Conservation (phyloP, 495 filamentous ascomycete genomes). For the Tuber calosporum region DNA sequence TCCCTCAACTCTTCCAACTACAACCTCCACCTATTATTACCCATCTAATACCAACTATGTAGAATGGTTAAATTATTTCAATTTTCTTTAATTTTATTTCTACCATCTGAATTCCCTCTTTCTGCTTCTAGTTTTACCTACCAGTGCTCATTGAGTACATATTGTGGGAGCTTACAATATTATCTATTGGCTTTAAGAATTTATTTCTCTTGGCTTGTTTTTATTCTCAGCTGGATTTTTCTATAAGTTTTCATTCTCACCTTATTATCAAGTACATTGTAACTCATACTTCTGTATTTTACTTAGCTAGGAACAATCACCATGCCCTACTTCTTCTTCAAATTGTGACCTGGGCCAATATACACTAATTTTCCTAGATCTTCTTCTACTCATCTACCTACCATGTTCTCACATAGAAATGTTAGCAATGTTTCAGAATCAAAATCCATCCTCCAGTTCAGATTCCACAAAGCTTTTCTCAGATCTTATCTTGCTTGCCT, state of each 20-base stretch:
- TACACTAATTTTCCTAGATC: not conserved
- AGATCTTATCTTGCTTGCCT: not conserved
- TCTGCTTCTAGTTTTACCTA: not conserved
- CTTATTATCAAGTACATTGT: not conserved
- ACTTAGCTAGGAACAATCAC: not conserved
- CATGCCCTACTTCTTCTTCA: not conserved
- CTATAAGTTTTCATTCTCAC: not conserved
- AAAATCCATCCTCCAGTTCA: not conserved
- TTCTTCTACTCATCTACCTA: too few relatives aligned
- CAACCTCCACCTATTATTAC: not conserved
- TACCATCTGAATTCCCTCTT: not conserved
- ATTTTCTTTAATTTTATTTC: not conserved
- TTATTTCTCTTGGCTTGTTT: not conserved
- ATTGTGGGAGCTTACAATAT: not conserved
- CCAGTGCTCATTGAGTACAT: not conserved
- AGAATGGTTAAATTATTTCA: not conserved
- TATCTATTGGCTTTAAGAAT: not conserved
- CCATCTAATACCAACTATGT: not conserved
- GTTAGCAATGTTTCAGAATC: not conserved
- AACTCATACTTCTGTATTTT: not conserved
- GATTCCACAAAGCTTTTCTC: not conserved
- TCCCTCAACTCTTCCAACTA: not conserved
- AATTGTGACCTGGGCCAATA: not conserved
- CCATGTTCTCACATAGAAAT: not conserved
- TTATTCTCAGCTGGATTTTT: too few relatives aligned